Evolutionary conservation across 768 basidiomycete species (phyloP).

Genomic region (Phlebiopsis flavidoalba): DNA sequence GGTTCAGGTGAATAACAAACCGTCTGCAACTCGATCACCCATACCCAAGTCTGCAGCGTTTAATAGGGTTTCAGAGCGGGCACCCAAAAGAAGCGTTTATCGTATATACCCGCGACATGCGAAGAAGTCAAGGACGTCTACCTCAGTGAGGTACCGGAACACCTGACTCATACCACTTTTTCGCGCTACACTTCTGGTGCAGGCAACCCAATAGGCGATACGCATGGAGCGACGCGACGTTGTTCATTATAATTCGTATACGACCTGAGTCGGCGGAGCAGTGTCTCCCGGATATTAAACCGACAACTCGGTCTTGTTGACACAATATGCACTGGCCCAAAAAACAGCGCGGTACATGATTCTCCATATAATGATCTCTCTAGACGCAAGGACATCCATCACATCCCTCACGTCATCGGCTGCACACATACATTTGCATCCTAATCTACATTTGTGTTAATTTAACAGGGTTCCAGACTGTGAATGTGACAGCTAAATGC

Average conservation of each 20-base stretch:
- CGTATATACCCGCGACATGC: background rate
- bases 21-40: background rate
- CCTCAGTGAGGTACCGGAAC: background rate
- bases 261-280: background rate
- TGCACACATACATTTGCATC: background rate
- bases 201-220: background rate
- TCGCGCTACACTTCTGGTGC: background rate
- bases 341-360: background rate
- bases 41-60: background rate
- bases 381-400: too few relatives aligned
- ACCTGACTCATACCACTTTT: too few relatives aligned
- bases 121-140: background rate
- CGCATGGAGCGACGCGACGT: background rate
- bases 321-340: conserved; percentile 1
- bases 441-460: background rate
- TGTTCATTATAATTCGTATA: background rate
- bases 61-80: conserved; percentile 1
- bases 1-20: background rate
- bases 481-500: background rate
- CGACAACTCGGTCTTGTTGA: background rate
- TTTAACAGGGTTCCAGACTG: background rate
- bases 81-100: background rate
- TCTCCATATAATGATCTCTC: background rate
- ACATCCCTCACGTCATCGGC: background rate
- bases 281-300: background rate